Base-by-base conservation (phyloP, 352 stramenopile species). In the Saprolegnia diclina region DNA sequence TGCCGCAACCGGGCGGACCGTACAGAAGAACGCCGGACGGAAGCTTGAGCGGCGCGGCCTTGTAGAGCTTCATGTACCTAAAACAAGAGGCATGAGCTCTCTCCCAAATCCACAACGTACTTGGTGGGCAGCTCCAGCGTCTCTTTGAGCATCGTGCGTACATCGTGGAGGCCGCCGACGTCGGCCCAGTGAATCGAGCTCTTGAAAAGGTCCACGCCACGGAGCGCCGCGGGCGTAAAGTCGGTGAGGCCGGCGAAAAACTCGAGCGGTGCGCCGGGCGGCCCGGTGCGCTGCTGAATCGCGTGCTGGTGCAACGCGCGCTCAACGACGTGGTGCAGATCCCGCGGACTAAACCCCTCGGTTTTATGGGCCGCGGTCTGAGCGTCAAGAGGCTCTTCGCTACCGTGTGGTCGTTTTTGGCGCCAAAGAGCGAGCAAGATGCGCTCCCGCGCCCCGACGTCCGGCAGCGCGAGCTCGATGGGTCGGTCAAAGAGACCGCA, bases 1-100 rank as follows among this genome's bases (percentile, higher is more conserved):
- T 97, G 0, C 90, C 90, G 56, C 94, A 98, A 16, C 95, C 92
- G 38, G 92, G 88, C 24, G 91, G 91, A 0, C 90, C 92, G 65
- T 96, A 95, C 4, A 98, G 65, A 14, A 98, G 71, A 69, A 98
- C 80, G 3, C 91, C 88, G 21, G 86, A 87, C 18, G 88, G 85
- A 18, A 94, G 73, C 64, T 92, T 93, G 59, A 94, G 89, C 19
- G 87, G 85, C 14, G 84, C 82, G 44, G 83, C 87, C 48, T 91
- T 80, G 67, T 95, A 96, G 11, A 94, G 67, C 54, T 91, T 91
- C 29, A 73, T 70, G 65, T 94, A 92, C 29, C 63, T 69, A 69
- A 69, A 40, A 21, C n/a, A 37, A 48, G 18, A 61, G 7, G n/a
- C n/a, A n/a, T n/a, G n/a, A n/a, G n/a, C n/a, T n/a, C 32, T 2